Base-by-base conservation (phyloP, 2,329 filamentous ascomycete genomes). In the Aspergillus felis region DNA sequence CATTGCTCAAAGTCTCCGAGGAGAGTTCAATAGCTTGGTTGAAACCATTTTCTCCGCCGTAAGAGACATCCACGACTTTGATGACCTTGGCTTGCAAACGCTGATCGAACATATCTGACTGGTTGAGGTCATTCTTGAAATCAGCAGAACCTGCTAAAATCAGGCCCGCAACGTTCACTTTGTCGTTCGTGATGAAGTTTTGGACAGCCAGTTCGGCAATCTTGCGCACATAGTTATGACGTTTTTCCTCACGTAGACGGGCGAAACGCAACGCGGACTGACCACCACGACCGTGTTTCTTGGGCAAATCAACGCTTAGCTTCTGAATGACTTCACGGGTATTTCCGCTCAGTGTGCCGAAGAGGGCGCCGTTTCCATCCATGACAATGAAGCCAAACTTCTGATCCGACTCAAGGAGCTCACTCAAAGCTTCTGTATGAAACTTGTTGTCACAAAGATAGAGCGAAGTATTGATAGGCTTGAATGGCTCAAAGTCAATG, bases 401-500 rank as follows among this genome's bases (percentile, higher is more conserved):
- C 79, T 97, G 94, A 76, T 99, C 94, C 20, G 93, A 97, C 80
- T 99, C 94, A 65, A 99, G 88, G 71, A 99, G 85, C 81, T 99
- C 94, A 65, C 92, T 94, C 65, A 99, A 82, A 20, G 94, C 93
- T 79, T 99, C 94, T 57, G 94, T 99, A 76, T 99, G 94, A 79
- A 99, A 99, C 75, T 99, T 99, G 84, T 99, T 99, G 86, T 99
- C 94, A 81, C 94, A 99, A 60, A 99, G 90, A 77, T 99, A 99
- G 50, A 99, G 85, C 48, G 95, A 99, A 38, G 94, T 99, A 79
- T 99, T 99, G 86, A 99, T 99, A 60, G 94, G 94, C 84, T 99
- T 99, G 85, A 99, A 99, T 32, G 94, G 94, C 80, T 99, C 94
- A 76, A 99, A 99, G 75, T 99, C 95, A 76, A 99, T 99, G 79